Evolutionary conservation across 2,329 filamentous ascomycete genomes (phyloP), one percentile per base, ranked within the genome.

Genomic region (Reticulascus tulasneorum): DNA sequence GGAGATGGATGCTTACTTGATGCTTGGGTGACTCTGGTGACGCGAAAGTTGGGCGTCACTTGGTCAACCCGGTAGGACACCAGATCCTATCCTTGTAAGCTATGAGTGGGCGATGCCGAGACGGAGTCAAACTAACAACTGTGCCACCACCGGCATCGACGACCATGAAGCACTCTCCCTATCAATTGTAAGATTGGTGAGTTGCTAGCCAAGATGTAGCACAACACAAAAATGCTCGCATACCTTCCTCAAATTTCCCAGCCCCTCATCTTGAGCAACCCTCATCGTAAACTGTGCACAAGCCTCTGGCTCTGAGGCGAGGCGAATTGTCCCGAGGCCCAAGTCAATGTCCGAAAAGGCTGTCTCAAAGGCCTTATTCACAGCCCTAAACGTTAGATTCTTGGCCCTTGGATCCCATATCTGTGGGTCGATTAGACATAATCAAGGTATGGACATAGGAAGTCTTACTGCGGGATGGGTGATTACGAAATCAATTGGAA

Each of bases 121-220:
- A 12, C 13, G 15, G 5, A n/a, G 5, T 9, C 9, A 5, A 15
- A 25, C 35, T 33, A n/a, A 37, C 35, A 4, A 52, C 56, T n/a
- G 55, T 58, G 23, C 54, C 56, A 27, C 56, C 56, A 20, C 53
- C 53, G 26, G 55, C 55, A 39, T 59, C 55, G 20, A 54, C 53
- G 11, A 59, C 53, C 8, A 58, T 46, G 29, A 59, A 55, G 22
- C 49, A 51, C 23, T 56, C 51, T 34, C 32, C 23, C 34, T 37
- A 33, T 23, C 19, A n/a, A n/a, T n/a, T n/a, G n/a, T n/a, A n/a
- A n/a, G n/a, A n/a, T n/a, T n/a, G n/a, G n/a, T 12, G 20, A 15
- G 3, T 12, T 13, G 17, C 21, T 17, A 29, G 11, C 8, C 2
- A 32, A 4, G 6, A 11, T 16, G n/a, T n/a, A n/a, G n/a, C n/a